A percentile compares a stretch with the other conserved stretches of the same genome.
These are phyloP conservation scores for Arthrobotrys conoides DNA, from an alignment of 2,329 filamentous ascomycete genomes.

Conservation along the genomic window DNA sequence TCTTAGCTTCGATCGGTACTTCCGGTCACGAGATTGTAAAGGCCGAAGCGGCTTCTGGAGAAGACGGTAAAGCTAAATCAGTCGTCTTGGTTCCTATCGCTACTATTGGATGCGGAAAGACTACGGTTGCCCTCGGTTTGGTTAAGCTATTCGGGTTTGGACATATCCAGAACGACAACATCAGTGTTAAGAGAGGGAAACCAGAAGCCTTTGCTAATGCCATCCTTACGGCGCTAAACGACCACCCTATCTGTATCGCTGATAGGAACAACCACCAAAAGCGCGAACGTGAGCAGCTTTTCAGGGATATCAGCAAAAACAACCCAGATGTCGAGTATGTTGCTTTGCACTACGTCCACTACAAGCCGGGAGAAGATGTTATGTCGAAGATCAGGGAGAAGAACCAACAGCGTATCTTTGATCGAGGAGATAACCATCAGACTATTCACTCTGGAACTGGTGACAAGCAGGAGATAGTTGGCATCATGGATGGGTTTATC, in stretches of 20 bases:
- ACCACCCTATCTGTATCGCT: conserved; percentile 81
- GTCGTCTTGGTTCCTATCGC: conserved; percentile 83
- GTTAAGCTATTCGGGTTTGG: conserved; percentile 89
- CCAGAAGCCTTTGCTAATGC: conserved; percentile 81
- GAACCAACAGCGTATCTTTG: conserved; percentile 83
- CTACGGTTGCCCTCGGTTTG: conserved; percentile 86
- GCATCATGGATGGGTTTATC: conserved; percentile 96
- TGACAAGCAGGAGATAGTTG: conserved; percentile 79
- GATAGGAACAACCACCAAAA: conserved; percentile 94
- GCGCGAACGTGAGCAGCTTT: conserved; percentile 88
- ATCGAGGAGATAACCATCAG: conserved; percentile 95
- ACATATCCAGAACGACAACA: conserved; percentile 97
- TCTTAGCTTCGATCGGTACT: conserved; percentile 84
- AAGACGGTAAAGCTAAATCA: conserved; percentile 75
- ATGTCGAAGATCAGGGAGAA: conserved; percentile 80
- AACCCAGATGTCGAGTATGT: conserved; percentile 79
- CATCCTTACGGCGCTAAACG: conserved; percentile 52
- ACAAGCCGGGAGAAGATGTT: conserved; percentile 69
- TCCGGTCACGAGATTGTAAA: conserved; percentile 79
- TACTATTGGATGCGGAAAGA: conserved; percentile 97
- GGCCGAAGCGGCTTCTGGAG: conserved; percentile 76
- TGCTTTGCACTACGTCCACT: conserved; percentile 89
- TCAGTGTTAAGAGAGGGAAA: conserved; percentile 80
- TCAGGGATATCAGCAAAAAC: conserved; percentile 79
- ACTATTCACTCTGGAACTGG: conserved; percentile 90